Conservation (phyloP, 106 monocot genomes). For the Narthecium ossifragum region DNA sequence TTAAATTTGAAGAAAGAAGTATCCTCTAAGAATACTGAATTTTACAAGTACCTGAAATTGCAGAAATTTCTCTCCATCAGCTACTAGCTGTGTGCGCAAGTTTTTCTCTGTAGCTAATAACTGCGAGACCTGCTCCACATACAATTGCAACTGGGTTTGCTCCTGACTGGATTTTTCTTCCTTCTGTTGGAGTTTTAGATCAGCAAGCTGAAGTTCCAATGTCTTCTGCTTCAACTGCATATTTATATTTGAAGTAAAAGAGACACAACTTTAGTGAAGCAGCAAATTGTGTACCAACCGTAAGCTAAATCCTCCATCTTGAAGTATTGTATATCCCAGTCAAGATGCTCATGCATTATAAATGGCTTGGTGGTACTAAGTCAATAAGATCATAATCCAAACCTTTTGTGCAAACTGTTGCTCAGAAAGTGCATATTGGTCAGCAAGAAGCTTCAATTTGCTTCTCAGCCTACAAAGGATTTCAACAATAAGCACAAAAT, state of each 20-base stretch:
- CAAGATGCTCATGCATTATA: too few species aligned
- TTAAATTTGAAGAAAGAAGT: too few species aligned
- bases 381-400: not conserved
- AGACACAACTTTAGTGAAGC: too few species aligned
- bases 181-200: constrained; percentile 90
- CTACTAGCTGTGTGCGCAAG: constrained; percentile 68
- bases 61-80: constrained; percentile 96
- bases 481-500: not conserved
- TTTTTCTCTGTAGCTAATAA: constrained; percentile 79
- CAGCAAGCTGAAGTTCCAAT: constrained; percentile 87
- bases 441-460: constrained; percentile 82
- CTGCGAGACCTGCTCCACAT: constrained; percentile 78
- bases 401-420: constrained; percentile 85
- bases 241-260: not conserved
- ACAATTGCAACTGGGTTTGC: constrained; percentile 75
- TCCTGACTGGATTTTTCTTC: constrained; percentile 73
- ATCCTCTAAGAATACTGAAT: too few species aligned
- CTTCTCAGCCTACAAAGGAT: constrained; percentile 58
- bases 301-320: too few species aligned
- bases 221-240: constrained; percentile 81
- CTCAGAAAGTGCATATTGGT: constrained; percentile 80
- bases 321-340: too few species aligned
- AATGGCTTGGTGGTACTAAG: not conserved
- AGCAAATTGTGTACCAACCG: too few species aligned
- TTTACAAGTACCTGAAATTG: constrained; percentile 79